A percentile compares a stretch with the other conserved stretches of the same genome.
Evolutionary conservation across 2,329 filamentous ascomycete species (phyloP).

Genomic region (Hypoxylon sp.): DNA sequence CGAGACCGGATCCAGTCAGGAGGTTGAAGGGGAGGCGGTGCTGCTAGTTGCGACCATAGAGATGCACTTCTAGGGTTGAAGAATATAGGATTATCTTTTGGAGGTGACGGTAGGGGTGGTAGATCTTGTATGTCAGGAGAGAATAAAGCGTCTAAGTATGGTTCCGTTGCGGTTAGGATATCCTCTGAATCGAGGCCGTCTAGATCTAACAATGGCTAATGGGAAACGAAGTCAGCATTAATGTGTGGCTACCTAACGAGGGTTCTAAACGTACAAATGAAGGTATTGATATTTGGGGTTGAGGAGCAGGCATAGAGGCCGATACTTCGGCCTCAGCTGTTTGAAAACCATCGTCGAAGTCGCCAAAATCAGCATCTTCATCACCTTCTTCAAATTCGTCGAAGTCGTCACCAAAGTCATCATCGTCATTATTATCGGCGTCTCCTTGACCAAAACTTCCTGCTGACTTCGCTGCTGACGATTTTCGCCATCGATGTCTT

Average conservation of each 20-base stretch:
- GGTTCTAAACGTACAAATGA: constrained; percentile 63
- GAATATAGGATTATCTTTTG: constrained; percentile 76
- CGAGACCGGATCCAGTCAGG: constrained; percentile 98
- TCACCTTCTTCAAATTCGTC: constrained; percentile 75
- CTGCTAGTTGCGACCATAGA: constrained; percentile 95
- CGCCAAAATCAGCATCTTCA: constrained; percentile 71
- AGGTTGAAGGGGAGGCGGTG: constrained; percentile 92
- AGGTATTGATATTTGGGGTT: constrained; percentile 56
- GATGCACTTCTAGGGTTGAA: constrained; percentile 89
- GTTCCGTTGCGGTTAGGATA: constrained; percentile 72
- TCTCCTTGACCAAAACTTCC: constrained; percentile 51
- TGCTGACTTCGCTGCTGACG: constrained; percentile 50
- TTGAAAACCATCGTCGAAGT: constrained; percentile 82
- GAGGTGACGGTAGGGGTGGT: constrained; percentile 65
- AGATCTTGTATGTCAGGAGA: constrained; percentile 69
- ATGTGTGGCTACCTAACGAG: constrained; percentile 53
- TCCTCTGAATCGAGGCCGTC: constrained; percentile 73
- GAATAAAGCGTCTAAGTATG: constrained; percentile 78
- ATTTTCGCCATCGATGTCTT: constrained; percentile 51
- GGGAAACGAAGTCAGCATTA: constrained; percentile 48
- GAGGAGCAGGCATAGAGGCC: constrained; percentile 53
- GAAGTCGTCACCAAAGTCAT: constrained; percentile 72
- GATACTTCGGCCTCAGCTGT: constrained; percentile 61
- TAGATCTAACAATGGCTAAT: constrained; percentile 77
- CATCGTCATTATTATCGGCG: constrained; percentile 56